phyloP scores from a whole-genome alignment of 371 early-diverging fungal species.

The Mucor ambiguus region DNA sequence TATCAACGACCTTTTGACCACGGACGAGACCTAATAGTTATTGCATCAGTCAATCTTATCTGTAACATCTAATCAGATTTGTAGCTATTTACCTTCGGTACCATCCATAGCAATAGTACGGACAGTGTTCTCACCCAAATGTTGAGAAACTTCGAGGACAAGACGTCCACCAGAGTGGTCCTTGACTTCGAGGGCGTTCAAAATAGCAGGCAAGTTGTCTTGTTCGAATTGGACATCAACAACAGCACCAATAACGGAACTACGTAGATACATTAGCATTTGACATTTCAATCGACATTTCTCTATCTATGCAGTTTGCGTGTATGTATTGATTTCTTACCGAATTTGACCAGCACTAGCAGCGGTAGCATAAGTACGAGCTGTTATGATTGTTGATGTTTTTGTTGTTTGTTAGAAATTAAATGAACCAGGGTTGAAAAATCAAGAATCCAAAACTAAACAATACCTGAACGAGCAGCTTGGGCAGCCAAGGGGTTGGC shows the following conservation, averaged over 20 bases:
- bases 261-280: slow-evolving; percentile 1
- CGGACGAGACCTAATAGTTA: slow-evolving; percentile 86
- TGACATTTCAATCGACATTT: background rate
- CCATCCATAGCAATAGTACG: slow-evolving; percentile 99
- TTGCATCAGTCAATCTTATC: background rate
- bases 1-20: slow-evolving; percentile 92
- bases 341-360: slow-evolving; percentile 42
- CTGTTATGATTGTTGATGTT: slow-evolving; percentile 10
- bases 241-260: slow-evolving; percentile 92
- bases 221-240: slow-evolving; percentile 96
- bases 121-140: slow-evolving; percentile 96
- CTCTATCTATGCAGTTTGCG: background rate
- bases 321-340: slow-evolving; percentile 16
- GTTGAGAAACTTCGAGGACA: slow-evolving; percentile 94
- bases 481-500: slow-evolving; percentile 26
- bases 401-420: background rate
- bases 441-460: background rate
- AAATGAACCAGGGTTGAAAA: slow-evolving; percentile 11
- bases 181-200: slow-evolving; percentile 94
- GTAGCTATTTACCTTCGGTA: slow-evolving; percentile 26
- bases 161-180: slow-evolving; percentile 74
- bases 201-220: slow-evolving; percentile 87
- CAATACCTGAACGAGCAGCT: slow-evolving; percentile 28
- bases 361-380: slow-evolving; percentile 40
- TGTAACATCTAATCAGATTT: slow-evolving; percentile 2